Conservation (phyloP, 306 rosid species). For the Amphicarpaea edgeworthii region DNA sequence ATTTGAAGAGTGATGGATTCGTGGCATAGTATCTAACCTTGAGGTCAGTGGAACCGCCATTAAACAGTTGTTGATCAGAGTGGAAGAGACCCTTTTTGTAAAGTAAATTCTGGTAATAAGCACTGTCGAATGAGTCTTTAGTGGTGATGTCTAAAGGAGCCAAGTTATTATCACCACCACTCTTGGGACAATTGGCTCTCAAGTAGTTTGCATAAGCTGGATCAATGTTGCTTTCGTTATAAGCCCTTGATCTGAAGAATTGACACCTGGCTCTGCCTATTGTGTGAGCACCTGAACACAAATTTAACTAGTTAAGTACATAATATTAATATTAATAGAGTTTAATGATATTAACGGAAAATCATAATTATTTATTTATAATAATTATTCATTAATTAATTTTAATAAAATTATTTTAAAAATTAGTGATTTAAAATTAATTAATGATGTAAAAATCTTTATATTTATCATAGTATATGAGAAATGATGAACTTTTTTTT, state of each 20-base stretch:
- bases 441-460: no score
- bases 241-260: conserved; percentile 45
- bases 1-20: conserved; percentile 21
- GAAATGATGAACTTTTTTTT: no score
- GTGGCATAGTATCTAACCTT: conserved; percentile 40
- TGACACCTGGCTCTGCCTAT: conserved; percentile 56
- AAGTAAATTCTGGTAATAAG: conserved; percentile 54
- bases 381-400: no score
- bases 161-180: conserved; percentile 49
- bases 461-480: no score
- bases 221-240: conserved; percentile 58
- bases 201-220: conserved; percentile 41
- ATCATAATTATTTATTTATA: no score
- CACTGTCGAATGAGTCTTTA: conserved; percentile 44
- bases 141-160: conserved; percentile 50
- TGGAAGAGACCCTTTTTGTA: conserved; percentile 54
- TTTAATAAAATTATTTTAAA: no score
- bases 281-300: conserved; percentile 71
- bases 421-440: no score
- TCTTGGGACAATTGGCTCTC: conserved; percentile 45
- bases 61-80: conserved; percentile 59
- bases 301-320: no score
- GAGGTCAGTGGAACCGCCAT: conserved; percentile 49
- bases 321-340: no score
- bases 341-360: no score